Percentiles rank a stretch among this genome's conserved stretches.
phyloP scores from a whole-genome alignment of 2,329 filamentous ascomycete species.

The Chaetomium sp. region DNA sequence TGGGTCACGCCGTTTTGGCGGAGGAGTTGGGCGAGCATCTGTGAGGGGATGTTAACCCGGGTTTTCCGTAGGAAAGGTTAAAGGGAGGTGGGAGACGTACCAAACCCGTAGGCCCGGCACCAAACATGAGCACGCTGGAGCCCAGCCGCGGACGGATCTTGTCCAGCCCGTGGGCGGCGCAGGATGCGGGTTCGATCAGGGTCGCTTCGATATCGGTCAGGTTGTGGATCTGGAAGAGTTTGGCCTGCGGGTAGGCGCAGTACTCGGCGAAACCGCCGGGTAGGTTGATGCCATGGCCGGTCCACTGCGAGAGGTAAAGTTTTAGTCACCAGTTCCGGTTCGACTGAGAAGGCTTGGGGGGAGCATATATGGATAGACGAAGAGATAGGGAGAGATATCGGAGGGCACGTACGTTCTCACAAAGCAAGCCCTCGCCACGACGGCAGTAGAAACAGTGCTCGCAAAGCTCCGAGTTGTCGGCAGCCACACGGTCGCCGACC shows the following conservation, averaged over 20 bases:
- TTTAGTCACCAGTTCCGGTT: too few relatives aligned
- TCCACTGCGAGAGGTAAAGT: slow-evolving; percentile 41
- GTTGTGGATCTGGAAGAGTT: slow-evolving; percentile 60
- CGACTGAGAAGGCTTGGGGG: too few relatives aligned
- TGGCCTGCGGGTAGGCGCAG: slow-evolving; percentile 44
- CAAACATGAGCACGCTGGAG: slow-evolving; percentile 57
- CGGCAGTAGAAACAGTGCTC: slow-evolving; percentile 69
- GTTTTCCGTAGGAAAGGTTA: not conserved
- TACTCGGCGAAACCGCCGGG: slow-evolving; percentile 70
- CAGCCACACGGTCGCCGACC: slow-evolving; percentile 58
- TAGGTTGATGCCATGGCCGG: slow-evolving; percentile 60
- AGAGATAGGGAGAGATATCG: not conserved
- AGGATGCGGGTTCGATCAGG: slow-evolving; percentile 63
- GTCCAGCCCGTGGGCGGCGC: slow-evolving; percentile 63
- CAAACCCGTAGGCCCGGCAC: slow-evolving; percentile 37
- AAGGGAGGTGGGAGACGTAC: slow-evolving; percentile 28
- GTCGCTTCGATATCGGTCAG: slow-evolving; percentile 63
- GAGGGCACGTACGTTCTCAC: slow-evolving; percentile 43
- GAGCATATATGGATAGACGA: too few relatives aligned
- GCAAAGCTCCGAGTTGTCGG: slow-evolving; percentile 61
- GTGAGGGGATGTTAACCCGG: not conserved
- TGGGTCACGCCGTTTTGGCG: slow-evolving; percentile 61
- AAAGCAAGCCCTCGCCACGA: slow-evolving; percentile 60
- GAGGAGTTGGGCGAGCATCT: slow-evolving; percentile 55
- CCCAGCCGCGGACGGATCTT: slow-evolving; percentile 61